phyloP scores from a whole-genome alignment of 192 early-diverging fungal species.

The Backusella australiensis region DNA sequence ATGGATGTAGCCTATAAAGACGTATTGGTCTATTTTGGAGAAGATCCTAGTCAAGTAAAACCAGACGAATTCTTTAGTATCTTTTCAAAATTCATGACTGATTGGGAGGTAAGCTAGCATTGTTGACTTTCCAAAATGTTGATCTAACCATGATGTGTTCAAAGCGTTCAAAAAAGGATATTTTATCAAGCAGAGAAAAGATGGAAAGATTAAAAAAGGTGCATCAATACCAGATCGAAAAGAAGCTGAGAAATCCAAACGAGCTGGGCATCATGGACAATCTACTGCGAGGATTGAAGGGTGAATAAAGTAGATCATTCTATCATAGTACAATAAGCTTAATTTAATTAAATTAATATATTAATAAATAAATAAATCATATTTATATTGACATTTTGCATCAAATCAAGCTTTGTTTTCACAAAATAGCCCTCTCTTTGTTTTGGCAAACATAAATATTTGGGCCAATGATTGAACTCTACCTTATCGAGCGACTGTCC shows the following conservation, averaged over 20 bases:
- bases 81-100: slow-evolving; percentile 69
- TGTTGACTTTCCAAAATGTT: background rate
- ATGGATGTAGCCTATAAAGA: slow-evolving; percentile 68
- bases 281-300: background rate
- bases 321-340: background rate
- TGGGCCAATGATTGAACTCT: too few relatives aligned
- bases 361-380: background rate
- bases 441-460: too few relatives aligned
- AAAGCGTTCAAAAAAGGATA: background rate
- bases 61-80: slow-evolving; percentile 86
- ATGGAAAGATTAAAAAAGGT: background rate
- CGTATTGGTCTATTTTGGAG: slow-evolving; percentile 67
- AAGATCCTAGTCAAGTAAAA: slow-evolving; percentile 61
- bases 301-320: background rate
- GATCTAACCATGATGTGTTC: background rate
- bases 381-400: too few relatives aligned
- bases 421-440: too few relatives aligned
- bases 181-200: background rate
- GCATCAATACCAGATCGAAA: background rate
- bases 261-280: background rate
- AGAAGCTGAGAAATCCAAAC: background rate
- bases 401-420: too few relatives aligned
- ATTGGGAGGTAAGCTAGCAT: slow-evolving; percentile 52
- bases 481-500: too few relatives aligned
- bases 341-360: background rate